Percentiles rank a stretch among this genome's conserved stretches.
phyloP scores from a whole-genome alignment of 495 filamentous ascomycete genomes.

The Neurospora sp. region DNA sequence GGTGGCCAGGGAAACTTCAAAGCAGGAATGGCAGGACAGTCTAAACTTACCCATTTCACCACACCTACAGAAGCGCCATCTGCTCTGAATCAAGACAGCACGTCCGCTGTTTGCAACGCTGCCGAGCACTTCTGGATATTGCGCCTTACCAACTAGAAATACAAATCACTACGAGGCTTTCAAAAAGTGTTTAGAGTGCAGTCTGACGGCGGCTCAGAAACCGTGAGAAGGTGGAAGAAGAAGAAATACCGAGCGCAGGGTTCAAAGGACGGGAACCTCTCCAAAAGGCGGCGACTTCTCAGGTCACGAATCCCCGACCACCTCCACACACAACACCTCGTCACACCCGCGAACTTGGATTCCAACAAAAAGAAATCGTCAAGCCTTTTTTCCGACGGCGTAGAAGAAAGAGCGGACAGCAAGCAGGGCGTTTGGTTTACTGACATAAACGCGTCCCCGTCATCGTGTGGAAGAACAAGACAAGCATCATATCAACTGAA shows the following conservation, averaged over 20 bases:
- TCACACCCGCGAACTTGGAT: neutral
- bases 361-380: neutral
- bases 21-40: constrained; percentile 6
- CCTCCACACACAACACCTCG: neutral
- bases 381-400: neutral
- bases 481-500: neutral
- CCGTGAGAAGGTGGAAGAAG: neutral
- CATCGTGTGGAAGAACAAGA: neutral
- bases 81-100: neutral
- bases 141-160: constrained; percentile 17
- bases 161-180: constrained; percentile 11
- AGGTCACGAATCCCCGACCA: neutral
- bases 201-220: constrained; percentile 2
- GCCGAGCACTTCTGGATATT: constrained; percentile 19
- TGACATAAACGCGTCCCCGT: neutral
- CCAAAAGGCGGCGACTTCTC: neutral
- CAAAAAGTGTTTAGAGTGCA: constrained; percentile 1
- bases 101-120: constrained; percentile 14
- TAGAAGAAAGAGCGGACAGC: neutral
- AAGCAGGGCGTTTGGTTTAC: neutral
- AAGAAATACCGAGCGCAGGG: neutral
- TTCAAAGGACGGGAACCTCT: neutral
- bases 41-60: constrained; percentile 26
- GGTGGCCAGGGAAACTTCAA: constrained; percentile 12
- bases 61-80: constrained; percentile 5